Percentiles rank a stretch among this genome's conserved stretches.
These are phyloP conservation scores for Ochetophila trinervis DNA, from an alignment of 306 rosid species.

Conservation along the genomic window DNA sequence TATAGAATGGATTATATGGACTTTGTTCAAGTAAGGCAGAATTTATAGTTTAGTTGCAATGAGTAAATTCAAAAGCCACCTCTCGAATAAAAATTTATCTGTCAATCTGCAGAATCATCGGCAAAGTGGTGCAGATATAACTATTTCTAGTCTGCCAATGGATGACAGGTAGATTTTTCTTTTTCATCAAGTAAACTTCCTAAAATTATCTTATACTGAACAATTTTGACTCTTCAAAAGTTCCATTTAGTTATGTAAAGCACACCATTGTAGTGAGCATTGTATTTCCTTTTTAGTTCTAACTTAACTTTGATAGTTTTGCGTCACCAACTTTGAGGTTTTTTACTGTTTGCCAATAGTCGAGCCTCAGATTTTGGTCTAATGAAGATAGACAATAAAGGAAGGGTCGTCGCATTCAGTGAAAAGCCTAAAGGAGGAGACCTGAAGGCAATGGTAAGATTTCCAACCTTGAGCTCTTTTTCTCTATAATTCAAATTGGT, in stretches of 20 bases:
- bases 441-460: slow-evolving; percentile 76
- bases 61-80: slow-evolving; percentile 12
- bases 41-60: neutral
- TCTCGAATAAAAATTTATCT: slow-evolving; percentile 23
- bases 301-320: neutral
- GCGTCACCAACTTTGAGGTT: slow-evolving; percentile 19
- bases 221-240: too few species aligned
- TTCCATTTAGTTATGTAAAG: neutral
- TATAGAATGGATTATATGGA: slow-evolving; percentile 95
- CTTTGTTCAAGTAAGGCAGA: slow-evolving; percentile 66
- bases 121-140: slow-evolving; percentile 87
- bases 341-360: slow-evolving; percentile 38
- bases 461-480: slow-evolving; percentile 3
- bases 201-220: neutral
- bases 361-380: slow-evolving; percentile 99
- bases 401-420: slow-evolving; percentile 58
- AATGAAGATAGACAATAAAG: slow-evolving; percentile 91
- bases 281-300: neutral
- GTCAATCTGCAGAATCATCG: slow-evolving; percentile 64
- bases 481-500: slow-evolving; percentile 5
- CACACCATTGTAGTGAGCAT: neutral
- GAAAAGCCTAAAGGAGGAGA: slow-evolving; percentile 84
- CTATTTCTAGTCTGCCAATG: slow-evolving; percentile 87
- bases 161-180: slow-evolving; percentile 61
- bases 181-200: neutral